Base-by-base conservation (phyloP, 2,329 filamentous ascomycete species). In the Alternaria triticina region DNA sequence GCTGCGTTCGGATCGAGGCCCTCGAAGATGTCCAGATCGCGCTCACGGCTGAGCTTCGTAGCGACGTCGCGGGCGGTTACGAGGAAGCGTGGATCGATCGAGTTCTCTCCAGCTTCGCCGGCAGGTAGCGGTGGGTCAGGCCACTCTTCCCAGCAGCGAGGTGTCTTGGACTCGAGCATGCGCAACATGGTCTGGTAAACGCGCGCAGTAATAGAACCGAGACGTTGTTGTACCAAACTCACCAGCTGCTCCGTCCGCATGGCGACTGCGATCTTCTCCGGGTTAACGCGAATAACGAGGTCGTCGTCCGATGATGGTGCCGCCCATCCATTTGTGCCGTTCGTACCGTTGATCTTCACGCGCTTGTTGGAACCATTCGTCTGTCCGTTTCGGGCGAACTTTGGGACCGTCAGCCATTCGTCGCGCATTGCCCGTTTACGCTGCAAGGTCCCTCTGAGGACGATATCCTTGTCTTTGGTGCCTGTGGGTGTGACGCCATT, bases 211-310 rank as follows among this genome's bases (percentile, higher is more conserved):
- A 87, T 89, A 44, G 89, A 85, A 47, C 94, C 92, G 20, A 96
- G 86, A 30, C 87, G 85, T 57, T 91, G 88, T 55, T 89, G 86
- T 1, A 89, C 93, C 60, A 94, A 87, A n/a, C 89, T 85, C 56
- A 90, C 88, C 3, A 98, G 88, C 20, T 89, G 88, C 67, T 90
- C 87, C 72, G 93, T 97, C 60, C 95, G 92, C 66, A 97, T 84
- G 54, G 92, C 89, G 10, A 97, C 92, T 7, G 90, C 84, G 62
- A 93, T 92, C 78, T 95, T 96, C 59, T 94, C 91, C 73, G 93
- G 90, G 76, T 97, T 97, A 58, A 97, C 84, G 27, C 90, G 88
- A 52, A 98, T 84, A 36, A 94, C 86, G 67, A 94, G 84, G 61
- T 91, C 87, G 54, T 88, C 86, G 90, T 96, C 75, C 17, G 65